Base-by-base conservation (phyloP, 352 stramenopile genomes). In the Pythium angustatum region DNA sequence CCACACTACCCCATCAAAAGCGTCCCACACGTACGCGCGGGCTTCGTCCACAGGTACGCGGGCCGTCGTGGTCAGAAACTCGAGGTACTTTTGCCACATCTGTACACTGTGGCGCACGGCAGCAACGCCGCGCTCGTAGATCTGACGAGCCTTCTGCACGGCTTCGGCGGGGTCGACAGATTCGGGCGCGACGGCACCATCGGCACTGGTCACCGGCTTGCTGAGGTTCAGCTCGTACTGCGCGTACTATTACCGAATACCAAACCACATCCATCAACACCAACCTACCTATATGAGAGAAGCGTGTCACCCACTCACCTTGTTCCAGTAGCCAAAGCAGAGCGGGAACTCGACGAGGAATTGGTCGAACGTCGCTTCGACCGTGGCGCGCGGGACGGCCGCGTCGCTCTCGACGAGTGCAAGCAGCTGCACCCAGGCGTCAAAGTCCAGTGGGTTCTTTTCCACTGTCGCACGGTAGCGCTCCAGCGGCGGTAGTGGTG, bases 301-400 rank as follows among this genome's bases (percentile, higher is more conserved):
- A n/a, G n/a, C n/a, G n/a, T n/a, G n/a, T n/a, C 12, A 43, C 31
- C 17, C 22, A 8, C 55, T 21, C 38, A 91, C 85, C 81, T 93
- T 93, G 72, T 91, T 93, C 85, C 85, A 93, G 68, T 93, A 93
- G 69, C 85, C 85, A 69, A 91, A 93, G 58, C 85, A 93, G 41
- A 93, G 73, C 40, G 85, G 85, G 48, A 93, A 93, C 66, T 91
- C 81, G 24, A 15, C 43, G 62, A 93, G 70, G 54, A 93, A 93
- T 34, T 66, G 75, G 40, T 91, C 83, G 38, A 84, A 93, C 54
- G 81, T 89, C 19, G 69, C n/a, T 52, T 85, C 81, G 43, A 91
- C 79, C 5, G 69, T 84, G 66, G 90, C 85, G 10, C 63, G 72
- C 22, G 74, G 47, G 34, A 80, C 75, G 7, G 47, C 44, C 40